Evolutionary conservation across 176 grass and related monocot species (phyloP).

Genomic region (Areca catechu): DNA sequence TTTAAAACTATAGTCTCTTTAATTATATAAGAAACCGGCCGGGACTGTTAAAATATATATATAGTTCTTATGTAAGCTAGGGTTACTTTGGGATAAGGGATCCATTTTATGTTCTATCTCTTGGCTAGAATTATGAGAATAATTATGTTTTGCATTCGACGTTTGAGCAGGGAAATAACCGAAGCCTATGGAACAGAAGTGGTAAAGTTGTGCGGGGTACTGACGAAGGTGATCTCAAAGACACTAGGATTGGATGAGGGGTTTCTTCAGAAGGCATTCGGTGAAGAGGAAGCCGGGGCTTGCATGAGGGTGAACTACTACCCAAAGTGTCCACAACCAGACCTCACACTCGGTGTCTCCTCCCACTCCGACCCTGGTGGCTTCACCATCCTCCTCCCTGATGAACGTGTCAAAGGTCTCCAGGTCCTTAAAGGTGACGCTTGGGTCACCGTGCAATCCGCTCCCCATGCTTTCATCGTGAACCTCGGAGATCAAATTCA

Average conservation of each 20-base stretch:
- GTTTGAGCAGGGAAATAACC: slow-evolving; percentile 31
- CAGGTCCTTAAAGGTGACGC: slow-evolving; percentile 37
- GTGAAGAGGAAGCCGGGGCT: slow-evolving; percentile 25
- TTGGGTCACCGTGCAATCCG: slow-evolving; percentile 54
- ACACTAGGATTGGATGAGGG: slow-evolving; percentile 22
- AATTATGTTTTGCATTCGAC: too few species aligned
- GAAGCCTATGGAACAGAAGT: slow-evolving; percentile 55
- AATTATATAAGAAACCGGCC: too few species aligned
- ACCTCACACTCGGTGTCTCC: slow-evolving; percentile 43
- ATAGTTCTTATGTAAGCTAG: too few species aligned
- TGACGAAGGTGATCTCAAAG: slow-evolving; percentile 42
- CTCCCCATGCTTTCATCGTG: slow-evolving; percentile 60
- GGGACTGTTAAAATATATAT: too few species aligned
- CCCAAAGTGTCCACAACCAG: slow-evolving; percentile 45
- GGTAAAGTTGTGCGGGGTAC: slow-evolving; percentile 32
- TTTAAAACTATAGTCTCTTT: too few species aligned
- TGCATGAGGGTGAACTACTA: slow-evolving; percentile 58
- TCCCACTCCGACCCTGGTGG: slow-evolving; percentile 85
- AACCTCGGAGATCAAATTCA: slow-evolving; percentile 91
- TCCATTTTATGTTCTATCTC: too few species aligned
- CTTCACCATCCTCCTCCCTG: slow-evolving; percentile 62
- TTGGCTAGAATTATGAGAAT: too few species aligned
- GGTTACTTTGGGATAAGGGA: too few species aligned
- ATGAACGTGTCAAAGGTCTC: slow-evolving; percentile 58
- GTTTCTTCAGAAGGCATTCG: slow-evolving; percentile 47